Evolutionary conservation across 2,329 filamentous ascomycete genomes (phyloP).

Genomic region (Capronia coronata): DNA sequence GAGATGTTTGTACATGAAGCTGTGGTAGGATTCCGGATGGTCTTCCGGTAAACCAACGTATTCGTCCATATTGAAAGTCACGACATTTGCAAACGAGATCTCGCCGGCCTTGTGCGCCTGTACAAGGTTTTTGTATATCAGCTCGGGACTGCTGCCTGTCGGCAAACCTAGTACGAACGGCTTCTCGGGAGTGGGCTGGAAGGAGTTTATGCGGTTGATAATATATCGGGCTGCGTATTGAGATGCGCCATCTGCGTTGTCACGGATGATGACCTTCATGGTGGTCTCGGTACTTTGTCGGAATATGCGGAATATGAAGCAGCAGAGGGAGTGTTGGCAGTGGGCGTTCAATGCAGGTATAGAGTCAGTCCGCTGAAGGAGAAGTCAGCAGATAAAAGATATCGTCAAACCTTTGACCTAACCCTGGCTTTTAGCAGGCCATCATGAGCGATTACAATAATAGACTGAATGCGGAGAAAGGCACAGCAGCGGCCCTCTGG

Average conservation of each 20-base stretch:
- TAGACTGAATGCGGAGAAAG: constrained; percentile 13
- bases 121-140: constrained; percentile 71
- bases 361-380: neutral
- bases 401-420: constrained; percentile 8
- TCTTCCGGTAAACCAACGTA: constrained; percentile 78
- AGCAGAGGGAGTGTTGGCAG: neutral
- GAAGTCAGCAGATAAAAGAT: neutral
- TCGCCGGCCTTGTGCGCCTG: constrained; percentile 41
- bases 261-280: constrained; percentile 79
- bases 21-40: constrained; percentile 80
- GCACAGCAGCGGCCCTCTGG: constrained; percentile 8
- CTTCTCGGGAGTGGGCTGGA: constrained; percentile 62
- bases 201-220: constrained; percentile 70
- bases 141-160: constrained; percentile 72
- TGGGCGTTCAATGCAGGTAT: neutral
- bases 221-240: constrained; percentile 76
- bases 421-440: constrained; percentile 6
- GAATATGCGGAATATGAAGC: neutral
- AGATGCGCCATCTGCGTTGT: constrained; percentile 62
- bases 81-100: constrained; percentile 79
- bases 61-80: constrained; percentile 93
- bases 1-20: constrained; percentile 90
- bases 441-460: constrained; percentile 11
- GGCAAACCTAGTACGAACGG: constrained; percentile 79
- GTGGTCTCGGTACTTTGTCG: neutral